phyloP scores from a whole-genome alignment of 2,329 filamentous ascomycete species.

The Arachnopeziza araneosa region DNA sequence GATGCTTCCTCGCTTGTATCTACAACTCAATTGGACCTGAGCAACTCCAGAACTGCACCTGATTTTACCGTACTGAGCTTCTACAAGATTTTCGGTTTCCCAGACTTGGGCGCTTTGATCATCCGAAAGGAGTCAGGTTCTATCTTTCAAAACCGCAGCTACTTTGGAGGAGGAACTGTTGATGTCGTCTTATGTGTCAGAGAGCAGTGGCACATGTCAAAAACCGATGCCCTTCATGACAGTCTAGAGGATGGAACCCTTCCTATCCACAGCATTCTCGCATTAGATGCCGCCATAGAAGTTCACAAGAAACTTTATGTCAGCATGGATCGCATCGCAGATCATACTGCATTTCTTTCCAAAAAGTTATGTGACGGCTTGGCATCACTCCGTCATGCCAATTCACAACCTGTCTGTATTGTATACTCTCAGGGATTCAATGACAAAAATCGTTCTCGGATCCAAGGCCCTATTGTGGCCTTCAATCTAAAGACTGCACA shows the following conservation, averaged over 20 bases:
- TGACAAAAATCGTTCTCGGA: slow-evolving; percentile 27
- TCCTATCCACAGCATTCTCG: slow-evolving; percentile 85
- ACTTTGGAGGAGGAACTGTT: slow-evolving; percentile 93
- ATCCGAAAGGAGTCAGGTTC: slow-evolving; percentile 65
- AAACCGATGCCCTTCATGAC: slow-evolving; percentile 67
- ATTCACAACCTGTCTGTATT: slow-evolving; percentile 36
- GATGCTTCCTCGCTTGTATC: slow-evolving; percentile 80
- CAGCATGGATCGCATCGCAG: slow-evolving; percentile 62
- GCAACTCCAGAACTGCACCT: slow-evolving; percentile 54
- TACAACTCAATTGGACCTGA: slow-evolving; percentile 70
- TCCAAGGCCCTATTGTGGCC: slow-evolving; percentile 69
- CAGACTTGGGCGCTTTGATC: slow-evolving; percentile 80
- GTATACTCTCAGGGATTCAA: slow-evolving; percentile 31
- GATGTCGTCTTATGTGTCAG: slow-evolving; percentile 78
- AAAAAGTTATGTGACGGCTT: slow-evolving; percentile 55
- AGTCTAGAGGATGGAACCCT: slow-evolving; percentile 86
- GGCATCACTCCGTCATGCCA: slow-evolving; percentile 58
- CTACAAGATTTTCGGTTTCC: slow-evolving; percentile 98
- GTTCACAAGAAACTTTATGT: slow-evolving; percentile 65
- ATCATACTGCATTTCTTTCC: slow-evolving; percentile 64
- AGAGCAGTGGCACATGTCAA: slow-evolving; percentile 78
- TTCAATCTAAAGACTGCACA: slow-evolving; percentile 71
- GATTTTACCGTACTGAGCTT: slow-evolving; percentile 87
- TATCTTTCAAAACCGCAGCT: slow-evolving; percentile 62
- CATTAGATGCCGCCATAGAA: slow-evolving; percentile 68